These are phyloP conservation scores for Yamadazyma insecticola DNA, from an alignment of 805 yeast genomes.

Conservation along the genomic window DNA sequence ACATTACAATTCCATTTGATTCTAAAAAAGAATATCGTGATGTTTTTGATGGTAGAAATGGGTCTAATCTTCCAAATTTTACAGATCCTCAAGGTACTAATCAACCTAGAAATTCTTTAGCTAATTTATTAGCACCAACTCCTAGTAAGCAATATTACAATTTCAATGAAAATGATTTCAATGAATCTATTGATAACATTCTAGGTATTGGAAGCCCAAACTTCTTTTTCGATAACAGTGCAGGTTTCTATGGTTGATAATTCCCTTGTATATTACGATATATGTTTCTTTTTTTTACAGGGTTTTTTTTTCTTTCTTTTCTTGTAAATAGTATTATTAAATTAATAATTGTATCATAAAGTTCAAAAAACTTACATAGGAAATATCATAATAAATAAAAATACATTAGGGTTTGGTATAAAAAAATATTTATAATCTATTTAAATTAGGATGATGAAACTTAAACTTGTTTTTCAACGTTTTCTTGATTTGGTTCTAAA, in stretches of 20 bases:
- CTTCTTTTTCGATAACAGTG: constrained; percentile 33
- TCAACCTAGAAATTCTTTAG: not conserved
- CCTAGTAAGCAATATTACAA: not conserved
- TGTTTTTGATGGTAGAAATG: no score
- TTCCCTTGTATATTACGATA: no score
- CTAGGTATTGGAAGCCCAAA: constrained; percentile 27
- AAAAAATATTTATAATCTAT: no score
- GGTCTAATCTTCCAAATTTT: no score
- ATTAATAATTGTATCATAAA: no score
- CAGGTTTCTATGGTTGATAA: constrained; percentile 19
- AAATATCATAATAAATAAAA: no score
- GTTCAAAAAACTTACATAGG: no score
- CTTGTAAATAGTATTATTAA: no score
- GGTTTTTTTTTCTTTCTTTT: no score
- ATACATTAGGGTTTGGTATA: no score
- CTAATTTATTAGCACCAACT: not conserved
- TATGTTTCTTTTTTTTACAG: no score
- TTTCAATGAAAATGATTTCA: not conserved
- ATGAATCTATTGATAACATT: constrained; percentile 12
- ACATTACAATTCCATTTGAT: constrained; percentile 8
- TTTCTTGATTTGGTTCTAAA: constrained; percentile 3
- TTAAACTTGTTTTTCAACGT: constrained; percentile 5
- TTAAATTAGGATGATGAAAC: no score
- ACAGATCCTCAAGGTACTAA: not conserved
- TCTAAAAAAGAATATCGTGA: not conserved